Evolutionary conservation across 1,284 basidiomycete genomes (phyloP).

Genomic region (Ustilago loliicola): DNA sequence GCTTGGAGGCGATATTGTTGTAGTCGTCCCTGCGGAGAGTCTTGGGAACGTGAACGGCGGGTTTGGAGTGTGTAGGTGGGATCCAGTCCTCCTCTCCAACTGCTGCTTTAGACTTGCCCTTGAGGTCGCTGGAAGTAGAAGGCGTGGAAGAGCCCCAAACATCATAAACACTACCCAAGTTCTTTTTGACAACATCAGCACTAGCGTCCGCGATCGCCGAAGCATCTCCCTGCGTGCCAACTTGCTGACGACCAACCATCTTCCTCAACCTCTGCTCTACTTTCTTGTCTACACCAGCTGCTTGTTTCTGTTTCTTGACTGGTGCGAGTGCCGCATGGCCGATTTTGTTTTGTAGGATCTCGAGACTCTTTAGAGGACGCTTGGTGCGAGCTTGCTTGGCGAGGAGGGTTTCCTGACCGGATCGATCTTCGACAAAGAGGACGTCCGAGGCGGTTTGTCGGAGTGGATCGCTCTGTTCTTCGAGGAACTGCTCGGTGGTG

Average conservation of each 20-base stretch:
- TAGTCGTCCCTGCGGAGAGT: conserved; percentile 31
- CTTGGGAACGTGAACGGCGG: conserved; percentile 29
- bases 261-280: conserved; percentile 47
- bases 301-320: conserved; percentile 71
- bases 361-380: conserved; percentile 79
- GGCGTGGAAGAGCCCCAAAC: conserved; percentile 32
- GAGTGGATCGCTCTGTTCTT: conserved; percentile 55
- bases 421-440: conserved; percentile 71
- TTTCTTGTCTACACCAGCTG: conserved; percentile 52
- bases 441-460: conserved; percentile 39
- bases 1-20: conserved; percentile 36
- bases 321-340: conserved; percentile 76
- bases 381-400: conserved; percentile 64
- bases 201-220: conserved; percentile 20
- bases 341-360: conserved; percentile 85
- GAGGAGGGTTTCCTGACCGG: conserved; percentile 67
- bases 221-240: conserved; percentile 25
- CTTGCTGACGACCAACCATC: conserved; percentile 43
- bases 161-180: conserved; percentile 31
- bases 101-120: conserved; percentile 37
- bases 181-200: conserved; percentile 35
- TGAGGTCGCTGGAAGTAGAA: conserved; percentile 5
- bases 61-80: conserved; percentile 18
- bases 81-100: conserved; percentile 27
- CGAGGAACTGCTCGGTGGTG: conserved; percentile 56